Evolutionary conservation across 495 filamentous ascomycete species (phyloP).

Genomic region (Rostrohypoxylon terebratum): DNA sequence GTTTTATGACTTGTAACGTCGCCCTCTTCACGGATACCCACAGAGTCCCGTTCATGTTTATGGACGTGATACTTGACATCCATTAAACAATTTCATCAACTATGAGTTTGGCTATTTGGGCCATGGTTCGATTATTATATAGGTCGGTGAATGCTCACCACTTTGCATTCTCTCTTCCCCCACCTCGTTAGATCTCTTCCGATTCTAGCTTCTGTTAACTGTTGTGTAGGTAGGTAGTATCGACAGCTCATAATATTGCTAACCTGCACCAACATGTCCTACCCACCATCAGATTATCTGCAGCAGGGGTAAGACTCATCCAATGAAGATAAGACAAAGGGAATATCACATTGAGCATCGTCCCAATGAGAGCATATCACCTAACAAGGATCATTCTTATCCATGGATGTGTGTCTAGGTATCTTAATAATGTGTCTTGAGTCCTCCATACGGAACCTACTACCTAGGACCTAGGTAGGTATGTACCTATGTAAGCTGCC

Average conservation of each 20-base stretch:
- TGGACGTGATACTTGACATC: background rate
- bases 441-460: conserved; percentile 3
- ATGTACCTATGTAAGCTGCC: conserved; percentile 11
- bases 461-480: too few species aligned
- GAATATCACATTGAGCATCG: conserved; percentile 14
- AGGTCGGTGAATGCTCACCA: background rate
- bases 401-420: conserved; percentile 22
- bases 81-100: background rate
- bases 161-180: conserved; percentile 16
- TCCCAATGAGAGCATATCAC: conserved; percentile 24
- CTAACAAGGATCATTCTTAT: conserved; percentile 33
- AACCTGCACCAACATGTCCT: conserved; percentile 37
- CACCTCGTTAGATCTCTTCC: conserved; percentile 4
- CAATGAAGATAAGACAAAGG: conserved; percentile 25
- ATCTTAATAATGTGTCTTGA: conserved; percentile 29
- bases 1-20: background rate
- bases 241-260: conserved; percentile 31
- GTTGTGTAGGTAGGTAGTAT: conserved; percentile 33
- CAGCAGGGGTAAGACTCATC: conserved; percentile 28
- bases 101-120: background rate
- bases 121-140: conserved; percentile 6
- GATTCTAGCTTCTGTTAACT: conserved; percentile 18
- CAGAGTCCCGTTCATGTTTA: background rate
- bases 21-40: conserved; percentile 3
- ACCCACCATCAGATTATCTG: conserved; percentile 41